Evolutionary conservation across 2,329 filamentous ascomycete genomes (phyloP), one percentile per base, ranked within the genome.

Genomic region (Scedosporium apiospermum): DNA sequence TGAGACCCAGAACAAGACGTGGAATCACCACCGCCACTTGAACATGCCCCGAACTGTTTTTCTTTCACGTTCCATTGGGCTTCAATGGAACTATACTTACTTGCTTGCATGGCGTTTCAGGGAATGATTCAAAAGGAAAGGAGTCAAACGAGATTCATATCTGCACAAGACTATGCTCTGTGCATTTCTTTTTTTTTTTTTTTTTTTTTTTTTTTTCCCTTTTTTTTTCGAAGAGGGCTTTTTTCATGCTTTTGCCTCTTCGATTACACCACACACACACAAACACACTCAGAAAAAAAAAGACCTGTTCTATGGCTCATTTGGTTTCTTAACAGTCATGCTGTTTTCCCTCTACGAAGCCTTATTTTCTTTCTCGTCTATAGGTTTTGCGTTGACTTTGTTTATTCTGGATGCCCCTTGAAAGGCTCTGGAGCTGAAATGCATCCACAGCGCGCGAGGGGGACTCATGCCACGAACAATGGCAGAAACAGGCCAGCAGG

Each of bases 121-220:
- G 34, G 60, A 57, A 58, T 27, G 23, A 46, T 57, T 55, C 42
- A 63, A 53, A 41, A 58, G 16, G 42, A 44, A 53, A 51, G 7
- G 58, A 53, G 59, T 61, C 60, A 49, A 64, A n/a, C 60, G 62
- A 57, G 57, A 62, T 63, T 55, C 61, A 57, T 58, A 30, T 42
- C 23, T 38, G 58, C 51, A 61, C 57, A 58, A 38, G n/a, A 58
- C 34, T n/a, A n/a, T 41, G 21, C 44, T 57, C 26, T 46, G 49
- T 53, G 60, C 57, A 57, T 49, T 44, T 53, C 41, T 61, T 41
- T 58, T 46, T 38, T 34, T 38, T 60, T 30, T 60, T 38, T 58
- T 61, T 30, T 57, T 60, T 21, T 58, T 60, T 62, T 63, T 60
- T 57, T 4, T 60, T n/a, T n/a, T n/a, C n/a, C n/a, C n/a, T n/a